Base-by-base conservation (phyloP, 805 yeast species). In the Pichia gijzeniarum region DNA sequence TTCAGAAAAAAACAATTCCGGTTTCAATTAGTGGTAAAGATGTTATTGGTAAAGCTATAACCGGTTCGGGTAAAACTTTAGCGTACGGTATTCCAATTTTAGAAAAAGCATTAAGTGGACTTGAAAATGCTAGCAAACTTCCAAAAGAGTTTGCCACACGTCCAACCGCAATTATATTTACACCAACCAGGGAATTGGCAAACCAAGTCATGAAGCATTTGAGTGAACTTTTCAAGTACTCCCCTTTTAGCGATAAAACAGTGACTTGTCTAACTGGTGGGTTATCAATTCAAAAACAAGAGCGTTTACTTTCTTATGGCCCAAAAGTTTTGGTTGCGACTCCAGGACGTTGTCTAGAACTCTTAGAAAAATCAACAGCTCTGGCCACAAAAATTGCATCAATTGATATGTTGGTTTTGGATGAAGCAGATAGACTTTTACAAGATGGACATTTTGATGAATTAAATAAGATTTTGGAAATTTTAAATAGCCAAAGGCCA, bases 371-470 rank as follows among this genome's bases (percentile, higher is more conserved):
- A 51, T 74, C 71, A 38, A 71, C 77, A 47, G 74, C 70, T 33
- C 48, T 71, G 14, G 63, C 69, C 3, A 59, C 57, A 20, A 58
- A 73, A 48, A 52, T 76, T 43, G 71, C 79, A 12, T 59, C 69
- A 13, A 68, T 76, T 4, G 79, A 74, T 45, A 66, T 71, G 8
- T 45, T 77, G 2, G 95, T 90, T 1, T 70, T 91, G 28, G 99
- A 93, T 70, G 99, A 93, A 64, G 99, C 99, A 12, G 99, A 93
- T 69, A 73, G 99, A 63, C 68, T 93, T 51, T 71, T 93, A 42
- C 96, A 91, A 64, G 96, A 90, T 58, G 97, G 98, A 2, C 98
- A 90, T 65, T 93, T 91, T 60, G 95, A 87, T 48, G 99, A 93
- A 62, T 76, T 93, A 52, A 95, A 84, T 54, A 83, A 80, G 57